phyloP scores from a whole-genome alignment of 2,329 filamentous ascomycete species.

The Paecilomyces niveus region DNA sequence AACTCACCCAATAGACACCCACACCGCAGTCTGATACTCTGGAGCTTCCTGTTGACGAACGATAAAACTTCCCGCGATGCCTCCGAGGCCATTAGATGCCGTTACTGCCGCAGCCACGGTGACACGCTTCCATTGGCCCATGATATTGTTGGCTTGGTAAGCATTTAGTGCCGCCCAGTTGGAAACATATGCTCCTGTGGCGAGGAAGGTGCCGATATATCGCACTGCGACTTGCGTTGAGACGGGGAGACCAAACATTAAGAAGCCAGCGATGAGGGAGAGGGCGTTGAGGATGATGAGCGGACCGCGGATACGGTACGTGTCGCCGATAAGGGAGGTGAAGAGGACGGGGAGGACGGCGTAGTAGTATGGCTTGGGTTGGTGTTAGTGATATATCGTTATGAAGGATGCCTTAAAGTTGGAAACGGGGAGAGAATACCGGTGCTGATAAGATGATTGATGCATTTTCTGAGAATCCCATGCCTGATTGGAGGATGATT shows the following conservation, averaged over 20 bases:
- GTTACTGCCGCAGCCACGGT: slow-evolving; percentile 55
- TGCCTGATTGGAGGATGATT: slow-evolving; percentile 48
- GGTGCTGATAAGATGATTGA: slow-evolving; percentile 59
- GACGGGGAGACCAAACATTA: slow-evolving; percentile 55
- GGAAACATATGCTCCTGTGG: slow-evolving; percentile 60
- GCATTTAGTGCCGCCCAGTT: slow-evolving; percentile 63
- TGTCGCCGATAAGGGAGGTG: slow-evolving; percentile 57
- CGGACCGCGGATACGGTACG: slow-evolving; percentile 52
- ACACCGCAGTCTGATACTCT: slow-evolving; percentile 57
- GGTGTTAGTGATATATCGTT: neutral
- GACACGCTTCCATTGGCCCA: slow-evolving; percentile 58
- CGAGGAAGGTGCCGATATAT: slow-evolving; percentile 59
- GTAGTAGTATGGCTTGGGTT: slow-evolving; percentile 54
- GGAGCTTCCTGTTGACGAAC: slow-evolving; percentile 56
- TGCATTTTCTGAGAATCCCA: slow-evolving; percentile 47
- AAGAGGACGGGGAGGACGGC: slow-evolving; percentile 57
- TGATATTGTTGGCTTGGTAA: slow-evolving; percentile 57
- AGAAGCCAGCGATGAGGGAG: slow-evolving; percentile 56
- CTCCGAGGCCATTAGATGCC: slow-evolving; percentile 56
- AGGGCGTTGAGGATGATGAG: slow-evolving; percentile 59
- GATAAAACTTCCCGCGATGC: slow-evolving; percentile 60
- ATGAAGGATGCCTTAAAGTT: neutral
- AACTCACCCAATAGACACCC: slow-evolving; percentile 54
- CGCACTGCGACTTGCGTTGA: slow-evolving; percentile 51
- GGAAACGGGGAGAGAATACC: slow-evolving; percentile 14